phyloP scores from a whole-genome alignment of 768 basidiomycete species.

The Rhodotorula toruloides region DNA sequence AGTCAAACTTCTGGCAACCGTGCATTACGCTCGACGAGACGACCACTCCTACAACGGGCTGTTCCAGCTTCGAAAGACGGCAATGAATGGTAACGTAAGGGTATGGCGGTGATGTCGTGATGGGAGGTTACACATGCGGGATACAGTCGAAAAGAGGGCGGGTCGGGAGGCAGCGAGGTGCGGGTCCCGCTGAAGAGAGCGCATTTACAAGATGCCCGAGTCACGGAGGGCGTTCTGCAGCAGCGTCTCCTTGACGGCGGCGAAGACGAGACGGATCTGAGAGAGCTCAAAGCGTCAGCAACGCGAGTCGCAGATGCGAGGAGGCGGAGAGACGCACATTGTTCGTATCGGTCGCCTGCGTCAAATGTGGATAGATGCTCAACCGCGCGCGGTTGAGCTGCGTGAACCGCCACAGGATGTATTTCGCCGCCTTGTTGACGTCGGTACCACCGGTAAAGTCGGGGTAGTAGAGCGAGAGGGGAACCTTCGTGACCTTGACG shows the following conservation, averaged over 20 bases:
- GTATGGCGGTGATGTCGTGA: too few relatives aligned
- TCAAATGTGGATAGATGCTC: constrained; percentile 75
- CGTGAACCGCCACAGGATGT: constrained; percentile 88
- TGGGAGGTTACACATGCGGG: too few relatives aligned
- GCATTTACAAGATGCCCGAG: constrained; percentile 64
- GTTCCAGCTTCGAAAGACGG: too few relatives aligned
- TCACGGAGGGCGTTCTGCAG: constrained; percentile 80
- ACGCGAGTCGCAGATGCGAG: not conserved
- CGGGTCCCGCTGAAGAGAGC: too few relatives aligned
- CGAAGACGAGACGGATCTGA: constrained; percentile 63
- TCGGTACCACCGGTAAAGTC: constrained; percentile 44
- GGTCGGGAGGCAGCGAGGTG: not conserved
- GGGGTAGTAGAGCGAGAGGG: constrained; percentile 52
- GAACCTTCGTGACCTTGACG: constrained; percentile 62
- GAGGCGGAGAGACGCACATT: constrained; percentile 55
- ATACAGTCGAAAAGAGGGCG: too few relatives aligned
- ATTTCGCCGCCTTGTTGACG: constrained; percentile 52
- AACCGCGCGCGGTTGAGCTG: constrained; percentile 57
- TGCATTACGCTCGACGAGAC: too few relatives aligned
- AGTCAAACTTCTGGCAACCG: too few relatives aligned
- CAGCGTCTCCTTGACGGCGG: constrained; percentile 89
- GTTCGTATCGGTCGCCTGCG: constrained; percentile 73
- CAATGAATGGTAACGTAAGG: too few relatives aligned
- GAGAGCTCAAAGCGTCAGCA: not conserved
- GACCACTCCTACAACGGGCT: too few relatives aligned